phyloP scores from a whole-genome alignment of 1,139 yeast species.

The Pichia terricola region DNA sequence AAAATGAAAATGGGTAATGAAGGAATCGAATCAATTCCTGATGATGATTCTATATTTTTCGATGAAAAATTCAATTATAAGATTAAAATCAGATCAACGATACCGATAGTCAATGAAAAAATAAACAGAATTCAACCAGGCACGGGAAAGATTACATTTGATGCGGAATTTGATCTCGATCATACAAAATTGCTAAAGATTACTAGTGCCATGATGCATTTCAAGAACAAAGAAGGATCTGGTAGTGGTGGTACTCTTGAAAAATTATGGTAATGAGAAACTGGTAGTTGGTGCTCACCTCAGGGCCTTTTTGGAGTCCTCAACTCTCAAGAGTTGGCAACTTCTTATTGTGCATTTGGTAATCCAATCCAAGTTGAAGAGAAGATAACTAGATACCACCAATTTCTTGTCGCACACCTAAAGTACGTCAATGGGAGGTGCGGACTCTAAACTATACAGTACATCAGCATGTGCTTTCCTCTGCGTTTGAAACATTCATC shows the following conservation, averaged over 20 bases:
- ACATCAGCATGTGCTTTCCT: no score
- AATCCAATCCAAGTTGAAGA: slow-evolving; percentile 70
- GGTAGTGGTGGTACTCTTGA: slow-evolving; percentile 17
- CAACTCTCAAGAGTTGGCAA: no score
- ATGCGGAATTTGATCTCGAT: slow-evolving; percentile 25
- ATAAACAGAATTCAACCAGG: slow-evolving; percentile 18
- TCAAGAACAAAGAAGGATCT: slow-evolving; percentile 11
- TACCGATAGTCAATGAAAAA: slow-evolving; percentile 14
- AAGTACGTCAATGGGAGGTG: no score
- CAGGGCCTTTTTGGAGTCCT: no score
- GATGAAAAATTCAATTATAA: slow-evolving; percentile 20
- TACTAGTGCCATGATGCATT: slow-evolving; percentile 19
- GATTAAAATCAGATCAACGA: slow-evolving; percentile 21
- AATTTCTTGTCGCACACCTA: no score
- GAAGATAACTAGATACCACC: slow-evolving; percentile 24
- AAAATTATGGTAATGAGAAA: slow-evolving; percentile 17
- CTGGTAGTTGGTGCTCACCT: no score
- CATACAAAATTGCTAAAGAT: slow-evolving; percentile 24
- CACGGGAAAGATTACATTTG: slow-evolving; percentile 21
- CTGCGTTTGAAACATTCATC: no score
- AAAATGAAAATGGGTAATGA: slow-evolving; percentile 14
- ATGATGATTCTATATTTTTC: slow-evolving; percentile 16
- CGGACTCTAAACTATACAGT: no score
- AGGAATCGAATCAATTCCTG: slow-evolving; percentile 15
- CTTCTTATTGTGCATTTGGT: no score